These are phyloP conservation scores for Hypoxylon sp. DNA, from an alignment of 2,329 filamentous ascomycete species.

Conservation along the genomic window DNA sequence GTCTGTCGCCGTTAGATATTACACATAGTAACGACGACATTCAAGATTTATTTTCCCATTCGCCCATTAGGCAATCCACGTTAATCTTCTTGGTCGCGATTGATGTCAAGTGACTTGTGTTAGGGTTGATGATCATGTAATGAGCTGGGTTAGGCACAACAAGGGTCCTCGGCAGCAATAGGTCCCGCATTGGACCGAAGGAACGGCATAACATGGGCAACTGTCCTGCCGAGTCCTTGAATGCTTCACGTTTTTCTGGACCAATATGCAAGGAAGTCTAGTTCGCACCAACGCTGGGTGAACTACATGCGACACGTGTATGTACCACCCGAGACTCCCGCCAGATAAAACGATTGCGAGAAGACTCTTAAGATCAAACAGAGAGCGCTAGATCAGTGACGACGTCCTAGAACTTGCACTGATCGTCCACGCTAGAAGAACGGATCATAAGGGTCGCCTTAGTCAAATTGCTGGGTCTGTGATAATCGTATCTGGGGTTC, in stretches of 20 bases:
- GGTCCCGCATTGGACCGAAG: conserved; percentile 38
- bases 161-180: conserved; percentile 39
- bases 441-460: conserved; percentile 24
- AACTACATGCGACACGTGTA: conserved; percentile 1
- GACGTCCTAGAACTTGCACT: conserved; percentile 4
- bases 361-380: not conserved
- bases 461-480: conserved; percentile 40
- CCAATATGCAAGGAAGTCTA: conserved; percentile 27
- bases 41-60: conserved; percentile 34
- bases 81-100: conserved; percentile 26
- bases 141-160: conserved; percentile 15
- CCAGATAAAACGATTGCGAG: not conserved
- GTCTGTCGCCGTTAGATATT: conserved; percentile 19
- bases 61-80: conserved; percentile 8
- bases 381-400: conserved; percentile 17
- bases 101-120: conserved; percentile 36
- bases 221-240: conserved; percentile 29
- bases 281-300: conserved; percentile 18
- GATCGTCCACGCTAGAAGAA: conserved; percentile 31
- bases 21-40: conserved; percentile 13
- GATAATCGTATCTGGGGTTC: conserved; percentile 34
- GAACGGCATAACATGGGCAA: conserved; percentile 31
- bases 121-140: conserved; percentile 37
- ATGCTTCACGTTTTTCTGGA: conserved; percentile 31
- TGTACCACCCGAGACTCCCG: not conserved